A percentile compares a stretch with the other conserved stretches of the same genome.
Conservation (phyloP, 2,329 filamentous ascomycete genomes). For the Aspergillus sergii region DNA sequence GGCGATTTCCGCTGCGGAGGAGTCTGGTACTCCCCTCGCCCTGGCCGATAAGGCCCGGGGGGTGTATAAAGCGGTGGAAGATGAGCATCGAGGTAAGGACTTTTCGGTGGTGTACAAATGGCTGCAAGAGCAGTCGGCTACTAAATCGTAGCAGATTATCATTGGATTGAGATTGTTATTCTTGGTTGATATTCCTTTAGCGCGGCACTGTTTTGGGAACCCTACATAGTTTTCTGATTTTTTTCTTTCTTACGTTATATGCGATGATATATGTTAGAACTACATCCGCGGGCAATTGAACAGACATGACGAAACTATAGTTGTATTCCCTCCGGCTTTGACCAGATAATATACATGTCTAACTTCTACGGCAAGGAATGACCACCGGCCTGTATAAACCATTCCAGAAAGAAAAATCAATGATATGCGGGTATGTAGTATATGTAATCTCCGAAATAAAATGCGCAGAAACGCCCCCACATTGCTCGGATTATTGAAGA, state of each 20-base stretch:
- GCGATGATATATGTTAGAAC: background rate
- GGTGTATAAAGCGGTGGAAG: conserved; percentile 69
- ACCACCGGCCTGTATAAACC: conserved; percentile 4
- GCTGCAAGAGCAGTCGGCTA: conserved; percentile 47
- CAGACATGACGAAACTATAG: background rate
- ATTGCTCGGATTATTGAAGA: conserved; percentile 4
- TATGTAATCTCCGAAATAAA: conserved; percentile 11
- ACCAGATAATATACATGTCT: conserved; percentile 9
- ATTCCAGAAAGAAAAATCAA: background rate
- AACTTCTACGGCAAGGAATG: conserved; percentile 4
- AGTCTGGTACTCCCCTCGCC: conserved; percentile 67
- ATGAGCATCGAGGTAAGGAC: conserved; percentile 68
- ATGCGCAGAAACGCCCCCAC: conserved; percentile 9
- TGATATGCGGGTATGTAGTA: conserved; percentile 6
- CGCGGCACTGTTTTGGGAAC: background rate
- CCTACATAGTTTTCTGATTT: background rate
- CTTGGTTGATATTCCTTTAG: background rate
- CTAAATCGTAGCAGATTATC: background rate
- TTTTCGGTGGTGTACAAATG: conserved; percentile 82
- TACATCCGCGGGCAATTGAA: background rate
- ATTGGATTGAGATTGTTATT: background rate
- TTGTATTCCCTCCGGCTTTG: background rate
- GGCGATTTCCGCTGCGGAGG: conserved; percentile 70
- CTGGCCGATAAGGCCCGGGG: conserved; percentile 64
- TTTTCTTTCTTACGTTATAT: background rate